Conservation (phyloP, 75 land plant species). For the Pseudotsuga menziesii region DNA sequence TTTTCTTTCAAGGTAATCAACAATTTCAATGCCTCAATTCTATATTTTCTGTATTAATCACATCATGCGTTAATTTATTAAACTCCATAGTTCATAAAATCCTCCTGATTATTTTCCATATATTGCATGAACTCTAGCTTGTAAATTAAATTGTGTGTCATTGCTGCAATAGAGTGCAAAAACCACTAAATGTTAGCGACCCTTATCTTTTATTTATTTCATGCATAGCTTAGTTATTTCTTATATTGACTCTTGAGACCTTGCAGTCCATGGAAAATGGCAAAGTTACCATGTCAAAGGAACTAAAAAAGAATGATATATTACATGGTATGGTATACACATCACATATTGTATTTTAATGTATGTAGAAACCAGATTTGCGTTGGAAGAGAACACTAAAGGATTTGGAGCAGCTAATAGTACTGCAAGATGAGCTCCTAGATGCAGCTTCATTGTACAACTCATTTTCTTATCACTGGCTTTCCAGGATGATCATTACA, state of each 20-base stretch:
- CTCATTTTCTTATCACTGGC: background rate
- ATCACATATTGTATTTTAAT: background rate
- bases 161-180: background rate
- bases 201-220: background rate
- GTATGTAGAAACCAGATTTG: constrained; percentile 80
- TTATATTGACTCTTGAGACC: background rate
- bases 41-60: constrained; percentile 1
- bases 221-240: background rate
- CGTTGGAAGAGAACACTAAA: constrained; percentile 79
- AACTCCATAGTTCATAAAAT: background rate
- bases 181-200: background rate
- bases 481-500: background rate
- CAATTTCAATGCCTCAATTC: background rate
- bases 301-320: background rate
- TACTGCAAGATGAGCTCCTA: constrained; percentile 74
- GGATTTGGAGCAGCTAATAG: constrained; percentile 57
- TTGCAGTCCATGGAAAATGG: background rate
- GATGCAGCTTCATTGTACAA: constrained; percentile 73
- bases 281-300: background rate
- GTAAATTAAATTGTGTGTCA: background rate
- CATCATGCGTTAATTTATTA: background rate
- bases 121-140: background rate
- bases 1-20: too few species aligned
- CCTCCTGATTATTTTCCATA: background rate
- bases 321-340: background rate